Evolutionary conservation across 768 basidiomycete species (phyloP), one percentile per base, ranked within the genome.

Genomic region (Psilocybe subaeruginosa): DNA sequence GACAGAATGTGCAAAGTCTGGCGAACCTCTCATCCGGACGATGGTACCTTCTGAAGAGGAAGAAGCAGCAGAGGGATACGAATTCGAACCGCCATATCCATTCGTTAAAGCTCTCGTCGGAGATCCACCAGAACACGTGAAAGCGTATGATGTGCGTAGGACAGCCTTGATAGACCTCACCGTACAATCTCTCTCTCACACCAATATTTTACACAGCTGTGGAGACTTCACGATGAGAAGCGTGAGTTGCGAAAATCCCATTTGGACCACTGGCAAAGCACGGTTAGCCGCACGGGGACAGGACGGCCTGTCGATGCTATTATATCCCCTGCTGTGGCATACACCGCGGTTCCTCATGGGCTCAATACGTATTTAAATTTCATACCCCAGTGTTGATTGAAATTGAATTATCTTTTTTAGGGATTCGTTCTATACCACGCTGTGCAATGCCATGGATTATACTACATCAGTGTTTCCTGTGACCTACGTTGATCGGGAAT

Each of bases 281-380:
- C 88, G 0, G 72, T 72, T 0, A 62, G 58, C 3, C 64, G 63
- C 4, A 91, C 89, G 0, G 83, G 82, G 0, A 91, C 89, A 1
- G 87, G 86, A 0, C 77, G 91, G 0, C 88, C 89, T 4, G 79
- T 92, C 29, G 91, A 92, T 66, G 89, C 88, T 1, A 85, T 93
- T 59, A 87, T 92, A 23, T 79, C 80, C 1, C 87, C 91, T 8
- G 82, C 77, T 0, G 83, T 85, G 6, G 81, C 89, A 3, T 85
- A 80, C 68, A 77, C 83, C 1, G 87, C 90, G 0, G 77, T 85
- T 3, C 89, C 85, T 6, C 89, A 90, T 69, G 89, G 88, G 2
- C 69, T 78, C 57, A 83, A 83, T 63, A 79, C 68, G 88, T 88
- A 45, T 16, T 72, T 65, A 31, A 30, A 8, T 27, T 43, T 53